These are phyloP conservation scores for Pythium angustatum DNA, from an alignment of 352 stramenopile genomes.

Conservation along the genomic window DNA sequence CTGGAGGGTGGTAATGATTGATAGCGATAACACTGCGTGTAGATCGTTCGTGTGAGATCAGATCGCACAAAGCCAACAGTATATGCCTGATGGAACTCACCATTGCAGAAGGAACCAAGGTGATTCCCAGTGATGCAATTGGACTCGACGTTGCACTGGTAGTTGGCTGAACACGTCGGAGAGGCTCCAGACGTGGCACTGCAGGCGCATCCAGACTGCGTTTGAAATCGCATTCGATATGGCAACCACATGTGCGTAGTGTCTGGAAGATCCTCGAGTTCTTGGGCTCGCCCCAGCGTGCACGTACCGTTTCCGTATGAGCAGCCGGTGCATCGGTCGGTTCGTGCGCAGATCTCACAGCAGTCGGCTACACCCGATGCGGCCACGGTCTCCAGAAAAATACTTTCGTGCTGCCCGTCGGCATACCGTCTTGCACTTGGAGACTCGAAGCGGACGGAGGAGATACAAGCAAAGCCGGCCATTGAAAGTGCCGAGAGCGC, in stretches of 20 bases:
- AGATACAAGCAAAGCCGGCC: conserved; percentile 24
- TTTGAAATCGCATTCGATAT: conserved; percentile 13
- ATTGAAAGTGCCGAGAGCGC: conserved; percentile 3
- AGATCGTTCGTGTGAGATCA: neutral
- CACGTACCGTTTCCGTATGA: conserved; percentile 12
- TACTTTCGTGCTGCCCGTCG: neutral
- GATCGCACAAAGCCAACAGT: neutral
- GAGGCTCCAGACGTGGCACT: neutral
- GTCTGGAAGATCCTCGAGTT: neutral
- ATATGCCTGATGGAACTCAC: neutral
- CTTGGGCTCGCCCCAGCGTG: conserved; percentile 17
- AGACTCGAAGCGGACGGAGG: conserved; percentile 13
- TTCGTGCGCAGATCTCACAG: conserved; percentile 18
- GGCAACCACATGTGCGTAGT: neutral
- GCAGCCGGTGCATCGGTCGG: conserved; percentile 21
- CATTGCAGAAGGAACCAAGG: neutral
- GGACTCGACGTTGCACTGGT: conserved; percentile 19
- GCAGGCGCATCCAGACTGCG: conserved; percentile 21
- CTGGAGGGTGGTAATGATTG: conserved; percentile 5
- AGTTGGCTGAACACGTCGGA: conserved; percentile 20
- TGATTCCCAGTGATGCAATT: neutral
- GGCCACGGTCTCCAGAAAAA: conserved; percentile 4
- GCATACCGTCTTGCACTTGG: neutral
- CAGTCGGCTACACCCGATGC: conserved; percentile 12
- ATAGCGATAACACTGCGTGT: conserved; percentile 19